Conservation (phyloP, 352 stramenopile genomes). For the Phytophthora boehmeriae region DNA sequence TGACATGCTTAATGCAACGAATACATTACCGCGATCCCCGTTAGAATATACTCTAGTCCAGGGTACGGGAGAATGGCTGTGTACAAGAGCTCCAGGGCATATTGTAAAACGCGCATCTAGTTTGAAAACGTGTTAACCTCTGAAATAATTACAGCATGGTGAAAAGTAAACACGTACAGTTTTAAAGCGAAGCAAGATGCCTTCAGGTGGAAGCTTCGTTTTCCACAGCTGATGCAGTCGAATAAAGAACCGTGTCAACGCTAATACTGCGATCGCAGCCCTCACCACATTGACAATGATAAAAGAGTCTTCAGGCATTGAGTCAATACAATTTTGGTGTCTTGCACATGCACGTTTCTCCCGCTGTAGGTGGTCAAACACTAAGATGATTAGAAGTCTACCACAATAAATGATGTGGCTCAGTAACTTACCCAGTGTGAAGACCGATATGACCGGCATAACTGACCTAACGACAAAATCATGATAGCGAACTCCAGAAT, state of each 20-base stretch:
- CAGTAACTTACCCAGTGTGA: slow-evolving; percentile 39
- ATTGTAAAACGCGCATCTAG: slow-evolving; percentile 20
- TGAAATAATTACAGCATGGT: not conserved
- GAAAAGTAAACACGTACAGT: slow-evolving; percentile 16
- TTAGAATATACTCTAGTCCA: slow-evolving; percentile 44
- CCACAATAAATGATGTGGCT: not conserved
- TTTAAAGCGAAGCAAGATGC: slow-evolving; percentile 3
- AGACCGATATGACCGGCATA: slow-evolving; percentile 40
- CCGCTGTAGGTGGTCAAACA: slow-evolving; percentile 21
- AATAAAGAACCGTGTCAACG: slow-evolving; percentile 17
- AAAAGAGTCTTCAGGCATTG: slow-evolving; percentile 51
- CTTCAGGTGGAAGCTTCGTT: slow-evolving; percentile 6
- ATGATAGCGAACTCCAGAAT: slow-evolving; percentile 52
- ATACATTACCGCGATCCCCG: slow-evolving; percentile 24
- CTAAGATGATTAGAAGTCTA: not conserved
- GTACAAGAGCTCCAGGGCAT: slow-evolving; percentile 43
- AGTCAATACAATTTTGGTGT: slow-evolving; percentile 31
- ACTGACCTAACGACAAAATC: slow-evolving; percentile 44
- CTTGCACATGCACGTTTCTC: slow-evolving; percentile 52
- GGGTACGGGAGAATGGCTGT: slow-evolving; percentile 58
- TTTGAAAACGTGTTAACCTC: too few species aligned
- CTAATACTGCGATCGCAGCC: slow-evolving; percentile 19
- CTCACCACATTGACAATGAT: slow-evolving; percentile 36
- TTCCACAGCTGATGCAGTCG: slow-evolving; percentile 30
- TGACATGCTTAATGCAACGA: slow-evolving; percentile 53